A percentile compares a stretch with the other conserved stretches of the same genome.
phyloP scores from a whole-genome alignment of 2,329 filamentous ascomycete species.

The Paracamarosporium sp. region DNA sequence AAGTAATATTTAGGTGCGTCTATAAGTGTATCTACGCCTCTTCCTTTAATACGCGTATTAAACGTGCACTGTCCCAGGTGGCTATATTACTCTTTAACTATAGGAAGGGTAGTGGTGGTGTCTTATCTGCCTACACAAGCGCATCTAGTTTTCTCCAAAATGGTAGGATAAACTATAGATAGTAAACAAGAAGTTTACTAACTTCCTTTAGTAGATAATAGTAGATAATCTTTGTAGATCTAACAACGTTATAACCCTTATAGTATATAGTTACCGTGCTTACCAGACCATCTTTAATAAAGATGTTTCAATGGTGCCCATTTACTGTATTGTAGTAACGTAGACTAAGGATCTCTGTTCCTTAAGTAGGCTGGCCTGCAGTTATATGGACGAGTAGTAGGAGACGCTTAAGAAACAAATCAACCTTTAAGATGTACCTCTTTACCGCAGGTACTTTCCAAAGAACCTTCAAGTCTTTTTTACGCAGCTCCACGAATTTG shows the following conservation, averaged over 20 bases:
- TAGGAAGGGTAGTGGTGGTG: background rate
- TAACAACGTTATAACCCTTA: conserved; percentile 19
- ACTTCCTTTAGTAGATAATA: conserved; percentile 22
- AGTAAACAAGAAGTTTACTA: conserved; percentile 20
- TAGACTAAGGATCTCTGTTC: background rate
- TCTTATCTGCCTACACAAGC: background rate
- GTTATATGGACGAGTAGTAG: background rate
- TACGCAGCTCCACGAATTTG: too few relatives aligned
- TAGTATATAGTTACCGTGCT: conserved; percentile 20
- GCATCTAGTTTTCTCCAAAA: conserved; percentile 6
- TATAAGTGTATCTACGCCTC: background rate
- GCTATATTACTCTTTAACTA: background rate
- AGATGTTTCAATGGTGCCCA: conserved; percentile 6
- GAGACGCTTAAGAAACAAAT: background rate
- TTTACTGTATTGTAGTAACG: background rate
- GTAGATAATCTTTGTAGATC: conserved; percentile 22
- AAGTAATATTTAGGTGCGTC: background rate
- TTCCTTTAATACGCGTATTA: background rate
- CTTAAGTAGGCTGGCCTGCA: background rate
- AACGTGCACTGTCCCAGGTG: background rate
- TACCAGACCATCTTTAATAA: conserved; percentile 21
- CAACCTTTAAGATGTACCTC: background rate
- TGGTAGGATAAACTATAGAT: conserved; percentile 17
- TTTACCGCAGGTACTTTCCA: background rate
- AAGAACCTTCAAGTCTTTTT: background rate